Evolutionary conservation across 1,284 basidiomycete species (phyloP), one percentile per base, ranked within the genome.

Genomic region (Microbotryum lychnidis-dioicae): DNA sequence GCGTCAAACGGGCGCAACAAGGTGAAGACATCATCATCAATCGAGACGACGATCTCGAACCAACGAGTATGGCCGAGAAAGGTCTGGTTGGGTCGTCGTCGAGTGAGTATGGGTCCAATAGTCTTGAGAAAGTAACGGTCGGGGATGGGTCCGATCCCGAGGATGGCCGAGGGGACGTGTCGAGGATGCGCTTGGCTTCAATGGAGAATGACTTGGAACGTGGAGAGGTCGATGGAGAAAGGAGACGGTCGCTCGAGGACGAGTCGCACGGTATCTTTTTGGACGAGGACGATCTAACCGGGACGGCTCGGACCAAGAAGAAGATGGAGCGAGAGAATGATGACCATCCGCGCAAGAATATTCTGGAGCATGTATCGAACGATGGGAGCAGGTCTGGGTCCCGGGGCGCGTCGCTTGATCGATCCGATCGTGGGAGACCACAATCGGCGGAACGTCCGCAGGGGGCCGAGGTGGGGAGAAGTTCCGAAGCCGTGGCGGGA

Each of bases 1-100:
- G 87, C 66, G 85, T 86, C n/a, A 80, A 83, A 47, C 79, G 83
- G 25, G 82, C 91, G 44, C 77, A 79, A 1, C 74, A 75, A 1
- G 82, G 83, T 12, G 82, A 87, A 58, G 84, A 87, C 56, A 85
- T 93, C 61, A 80, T 89, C 50, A 86, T 93, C 73, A 94, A 94
- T 72, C 81, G 89, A 46, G 87, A 91, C 73, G 79, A 77, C 52
- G 76, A 68, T 45, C 46, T 44, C 33, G 42, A 57, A 53, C 57
- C 57, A 50, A 56, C 62, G 52, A 60, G 56, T 23, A 59, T 61
- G 20, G 63, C 53, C 25, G 64, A 65, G 54, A 60, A 52, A 60
- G 57, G 62, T n/a, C 37, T 49, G 44, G 45, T 23, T 31, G 48
- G 23, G 45, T 18, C 33, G 20, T 16, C 47, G 16, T 16, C 46